Base-by-base conservation (phyloP, 106 monocot genomes). In the Posidonia australis region DNA sequence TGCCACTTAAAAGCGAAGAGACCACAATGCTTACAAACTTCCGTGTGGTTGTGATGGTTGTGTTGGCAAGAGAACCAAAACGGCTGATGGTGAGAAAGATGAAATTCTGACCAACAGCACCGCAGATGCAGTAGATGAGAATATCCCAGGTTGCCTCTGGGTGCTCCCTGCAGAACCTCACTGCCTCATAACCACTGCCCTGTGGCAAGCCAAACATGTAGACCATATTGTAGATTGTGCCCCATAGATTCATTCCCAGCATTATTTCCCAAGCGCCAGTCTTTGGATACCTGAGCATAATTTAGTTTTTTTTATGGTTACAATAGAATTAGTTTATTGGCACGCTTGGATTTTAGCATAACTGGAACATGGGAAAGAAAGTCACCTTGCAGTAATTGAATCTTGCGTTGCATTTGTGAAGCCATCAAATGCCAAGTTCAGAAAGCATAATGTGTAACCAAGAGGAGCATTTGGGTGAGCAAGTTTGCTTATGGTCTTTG, bases 241-340 rank as follows among this genome's bases (percentile, higher is more conserved):
- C 96, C 90, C 96, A 98, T 1, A 98, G 77, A 66, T 98, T 98
- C 96, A 98, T 98, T 22, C 96, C 96, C 21, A 98, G 78, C 96
- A 98, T 98, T 46, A 98, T 91, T 56, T 91, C 90, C 96, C 96
- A 98, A 10, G 96, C 87, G 48, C 76, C 80, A 0, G 96, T 90
- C 73, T 90, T 87, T 18, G 90, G 96, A 42, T 87, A 84, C 76
- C 93, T 94, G 71, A 47, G 28, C 41, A 58, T 20, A 54, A 31
- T 10, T 5, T 12, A 49, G 58, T 13, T 29, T 25, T 9, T 36
- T 52, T 32, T 20, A 22, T 49, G 22, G 7, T 36, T 36, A 36
- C 36, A 36, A 2, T 4, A 36, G 2, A 36, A 7, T 36, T 7
- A 36, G 36, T 36, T 36, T 36, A n/a, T 36, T 4, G 19, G 51